Evolutionary conservation across 1,284 basidiomycete species (phyloP).

Genomic region (Microbotryomycetes sp.): DNA sequence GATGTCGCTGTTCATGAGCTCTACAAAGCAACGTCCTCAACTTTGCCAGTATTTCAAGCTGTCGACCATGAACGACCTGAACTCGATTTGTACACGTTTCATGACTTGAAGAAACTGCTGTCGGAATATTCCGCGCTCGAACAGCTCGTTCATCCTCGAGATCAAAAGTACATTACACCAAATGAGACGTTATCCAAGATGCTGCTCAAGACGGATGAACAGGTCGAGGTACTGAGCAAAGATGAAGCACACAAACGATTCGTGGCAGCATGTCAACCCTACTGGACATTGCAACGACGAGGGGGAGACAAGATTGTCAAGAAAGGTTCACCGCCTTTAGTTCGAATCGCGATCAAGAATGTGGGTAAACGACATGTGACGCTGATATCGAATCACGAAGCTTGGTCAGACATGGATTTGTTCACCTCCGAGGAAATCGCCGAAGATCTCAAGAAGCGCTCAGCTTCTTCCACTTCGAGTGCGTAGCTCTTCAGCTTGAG

Average conservation of each 20-base stretch:
- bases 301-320: slow-evolving; percentile 53
- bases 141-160: slow-evolving; percentile 39
- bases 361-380: slow-evolving; percentile 63
- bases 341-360: slow-evolving; percentile 61
- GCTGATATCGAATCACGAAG: slow-evolving; percentile 64
- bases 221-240: slow-evolving; percentile 56
- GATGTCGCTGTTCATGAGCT: slow-evolving; percentile 53
- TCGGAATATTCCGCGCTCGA: slow-evolving; percentile 53
- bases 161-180: slow-evolving; percentile 51
- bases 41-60: slow-evolving; percentile 56
- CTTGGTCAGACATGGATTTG: slow-evolving; percentile 51
- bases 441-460: slow-evolving; percentile 66
- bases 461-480: slow-evolving; percentile 72
- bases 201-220: slow-evolving; percentile 35
- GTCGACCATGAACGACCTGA: slow-evolving; percentile 44
- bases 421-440: slow-evolving; percentile 60
- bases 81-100: slow-evolving; percentile 50
- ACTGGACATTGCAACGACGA: slow-evolving; percentile 49
- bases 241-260: slow-evolving; percentile 60
- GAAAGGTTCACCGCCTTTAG: slow-evolving; percentile 65
- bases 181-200: slow-evolving; percentile 45
- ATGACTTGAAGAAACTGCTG: slow-evolving; percentile 54
- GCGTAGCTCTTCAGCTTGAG: slow-evolving; percentile 23
- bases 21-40: slow-evolving; percentile 63
- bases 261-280: slow-evolving; percentile 60